These are phyloP conservation scores for Rhodosporidiobolus sp. DNA, from an alignment of 768 basidiomycete species.

Conservation along the genomic window DNA sequence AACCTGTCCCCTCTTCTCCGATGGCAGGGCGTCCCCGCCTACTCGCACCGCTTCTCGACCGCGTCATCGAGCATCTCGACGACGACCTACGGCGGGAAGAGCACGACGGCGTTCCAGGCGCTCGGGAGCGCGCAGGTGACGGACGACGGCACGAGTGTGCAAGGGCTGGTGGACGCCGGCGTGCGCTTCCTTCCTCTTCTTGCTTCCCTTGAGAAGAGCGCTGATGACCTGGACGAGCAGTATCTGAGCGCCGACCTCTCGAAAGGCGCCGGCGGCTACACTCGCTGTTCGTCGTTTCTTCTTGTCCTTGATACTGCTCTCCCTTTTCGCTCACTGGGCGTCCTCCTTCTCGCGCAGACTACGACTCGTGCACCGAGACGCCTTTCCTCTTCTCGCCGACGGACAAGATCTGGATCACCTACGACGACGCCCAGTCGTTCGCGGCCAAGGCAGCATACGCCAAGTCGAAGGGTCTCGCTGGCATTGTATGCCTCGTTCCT, in stretches of 20 bases:
- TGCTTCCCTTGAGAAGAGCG: too few species aligned
- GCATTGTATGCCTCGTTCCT: conserved; percentile 11
- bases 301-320: too few species aligned
- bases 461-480: conserved; percentile 24
- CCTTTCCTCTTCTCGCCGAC: conserved; percentile 30
- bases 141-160: not conserved
- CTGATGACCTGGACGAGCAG: not conserved
- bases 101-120: conserved; percentile 22
- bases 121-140: not conserved
- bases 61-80: conserved; percentile 10
- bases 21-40: conserved; percentile 24
- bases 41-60: conserved; percentile 29
- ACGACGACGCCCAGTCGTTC: conserved; percentile 17
- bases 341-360: conserved; percentile 4
- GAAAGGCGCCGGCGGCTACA: conserved; percentile 14
- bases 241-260: conserved; percentile 14
- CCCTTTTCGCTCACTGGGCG: not conserved
- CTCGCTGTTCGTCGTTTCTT: conserved; percentile 17
- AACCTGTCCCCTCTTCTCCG: not conserved
- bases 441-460: conserved; percentile 19
- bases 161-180: not conserved
- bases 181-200: not conserved
- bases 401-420: conserved; percentile 8
- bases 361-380: conserved; percentile 18
- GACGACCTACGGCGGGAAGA: conserved; percentile 13